Evolutionary conservation across 306 rosid species (phyloP).

Genomic region (Glycine soja): DNA sequence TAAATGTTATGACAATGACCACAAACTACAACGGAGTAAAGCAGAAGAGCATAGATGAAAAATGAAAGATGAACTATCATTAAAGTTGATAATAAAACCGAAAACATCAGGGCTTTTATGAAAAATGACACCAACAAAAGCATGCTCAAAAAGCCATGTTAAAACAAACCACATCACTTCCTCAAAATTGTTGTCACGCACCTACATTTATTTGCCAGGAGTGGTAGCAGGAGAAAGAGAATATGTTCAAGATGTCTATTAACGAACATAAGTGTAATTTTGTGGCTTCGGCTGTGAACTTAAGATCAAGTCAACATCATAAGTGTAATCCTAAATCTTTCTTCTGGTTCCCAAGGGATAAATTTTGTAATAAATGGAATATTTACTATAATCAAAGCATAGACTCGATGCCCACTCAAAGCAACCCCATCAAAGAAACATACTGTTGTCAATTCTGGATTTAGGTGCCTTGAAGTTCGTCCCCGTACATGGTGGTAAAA

Average conservation of each 20-base stretch:
- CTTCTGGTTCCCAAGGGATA: too few species aligned
- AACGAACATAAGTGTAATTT: not conserved
- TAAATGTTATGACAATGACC: conserved; percentile 13
- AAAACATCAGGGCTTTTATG: not conserved
- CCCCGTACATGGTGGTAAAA: too few species aligned
- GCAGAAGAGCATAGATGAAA: conserved; percentile 10
- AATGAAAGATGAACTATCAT: conserved; percentile 12
- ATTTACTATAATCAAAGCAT: too few species aligned
- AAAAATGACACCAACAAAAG: conserved; percentile 11
- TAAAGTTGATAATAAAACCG: conserved; percentile 6
- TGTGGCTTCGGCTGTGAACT: too few species aligned
- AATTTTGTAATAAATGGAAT: too few species aligned
- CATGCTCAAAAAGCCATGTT: conserved; percentile 7
- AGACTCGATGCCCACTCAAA: too few species aligned
- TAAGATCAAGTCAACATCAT: too few species aligned
- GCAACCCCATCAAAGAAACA: too few species aligned
- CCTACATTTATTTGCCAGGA: not conserved
- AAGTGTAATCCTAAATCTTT: too few species aligned
- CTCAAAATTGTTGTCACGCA: conserved; percentile 24
- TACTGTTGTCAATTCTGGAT: too few species aligned
- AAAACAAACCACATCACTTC: not conserved
- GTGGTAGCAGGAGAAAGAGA: conserved; percentile 1
- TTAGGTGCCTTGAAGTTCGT: too few species aligned
- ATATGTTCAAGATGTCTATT: not conserved
- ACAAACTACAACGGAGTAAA: not conserved